phyloP scores from a whole-genome alignment of 345 rosid species.

The Citrus glauca region DNA sequence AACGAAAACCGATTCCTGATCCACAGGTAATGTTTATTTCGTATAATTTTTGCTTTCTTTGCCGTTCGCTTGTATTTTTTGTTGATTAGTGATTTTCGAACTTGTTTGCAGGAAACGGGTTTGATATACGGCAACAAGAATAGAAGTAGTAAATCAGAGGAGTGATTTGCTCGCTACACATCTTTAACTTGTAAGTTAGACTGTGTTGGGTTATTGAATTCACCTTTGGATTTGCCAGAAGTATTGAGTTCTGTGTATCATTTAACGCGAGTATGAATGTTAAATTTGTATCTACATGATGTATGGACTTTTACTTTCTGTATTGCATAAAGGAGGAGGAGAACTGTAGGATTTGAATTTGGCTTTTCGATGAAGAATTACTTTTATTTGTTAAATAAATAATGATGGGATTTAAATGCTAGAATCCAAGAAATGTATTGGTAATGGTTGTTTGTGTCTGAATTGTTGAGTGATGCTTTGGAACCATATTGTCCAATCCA shows the following conservation, averaged over 20 bases:
- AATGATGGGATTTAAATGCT: not conserved
- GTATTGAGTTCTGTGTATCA: not conserved
- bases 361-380: not conserved
- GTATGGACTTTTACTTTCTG: not conserved
- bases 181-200: slow-evolving; percentile 16
- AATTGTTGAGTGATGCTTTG: not conserved
- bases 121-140: slow-evolving; percentile 64
- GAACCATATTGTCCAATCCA: too few relatives aligned
- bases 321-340: not conserved
- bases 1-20: slow-evolving; percentile 73
- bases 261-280: not conserved
- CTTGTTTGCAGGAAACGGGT: slow-evolving; percentile 56
- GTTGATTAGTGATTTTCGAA: not conserved
- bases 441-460: not conserved
- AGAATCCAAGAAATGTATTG: not conserved
- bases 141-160: slow-evolving; percentile 26
- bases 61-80: not conserved
- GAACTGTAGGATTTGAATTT: not conserved
- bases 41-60: not conserved
- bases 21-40: slow-evolving; percentile 54
- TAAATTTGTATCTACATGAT: not conserved
- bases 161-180: slow-evolving; percentile 16
- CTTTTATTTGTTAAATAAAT: not conserved
- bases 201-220: not conserved
- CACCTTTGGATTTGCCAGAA: not conserved